Conservation (phyloP, 306 rosid species). For the Cucumis cinereus region DNA sequence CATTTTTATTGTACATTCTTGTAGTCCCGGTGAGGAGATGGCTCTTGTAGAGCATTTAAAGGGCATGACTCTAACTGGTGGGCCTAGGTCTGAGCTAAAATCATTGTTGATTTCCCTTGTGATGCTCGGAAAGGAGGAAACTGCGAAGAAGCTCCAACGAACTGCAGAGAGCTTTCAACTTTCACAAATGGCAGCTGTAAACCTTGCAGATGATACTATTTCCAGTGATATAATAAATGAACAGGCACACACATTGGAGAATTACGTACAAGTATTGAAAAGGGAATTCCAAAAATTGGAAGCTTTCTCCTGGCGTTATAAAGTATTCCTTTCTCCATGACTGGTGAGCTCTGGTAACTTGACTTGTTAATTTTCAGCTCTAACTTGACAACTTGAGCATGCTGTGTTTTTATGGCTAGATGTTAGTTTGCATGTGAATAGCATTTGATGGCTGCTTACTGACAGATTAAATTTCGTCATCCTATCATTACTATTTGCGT, state of each 20-base stretch:
- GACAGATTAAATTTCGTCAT: not conserved
- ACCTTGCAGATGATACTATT: slow-evolving; percentile 67
- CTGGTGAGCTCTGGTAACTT: not conserved
- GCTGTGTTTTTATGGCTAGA: not conserved
- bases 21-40: slow-evolving; percentile 82
- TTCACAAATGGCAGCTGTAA: slow-evolving; percentile 71
- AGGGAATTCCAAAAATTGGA: slow-evolving; percentile 50
- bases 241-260: slow-evolving; percentile 56
- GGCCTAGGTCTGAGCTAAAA: slow-evolving; percentile 57
- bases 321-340: slow-evolving; percentile 34
- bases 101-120: slow-evolving; percentile 58
- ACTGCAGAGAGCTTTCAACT: slow-evolving; percentile 68
- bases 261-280: slow-evolving; percentile 36
- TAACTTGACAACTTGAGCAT: not conserved
- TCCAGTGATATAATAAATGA: slow-evolving; percentile 53
- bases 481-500: not conserved
- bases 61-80: slow-evolving; percentile 62
- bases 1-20: slow-evolving; percentile 16
- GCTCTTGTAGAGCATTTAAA: slow-evolving; percentile 86
- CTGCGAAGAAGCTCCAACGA: slow-evolving; percentile 69
- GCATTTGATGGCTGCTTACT: not conserved
- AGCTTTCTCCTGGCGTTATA: slow-evolving; percentile 58
- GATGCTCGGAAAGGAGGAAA: slow-evolving; percentile 76
- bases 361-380: not conserved
- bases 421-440: not conserved